phyloP scores from a whole-genome alignment of 148 eudicot species.

The Spergularia bocconei region DNA sequence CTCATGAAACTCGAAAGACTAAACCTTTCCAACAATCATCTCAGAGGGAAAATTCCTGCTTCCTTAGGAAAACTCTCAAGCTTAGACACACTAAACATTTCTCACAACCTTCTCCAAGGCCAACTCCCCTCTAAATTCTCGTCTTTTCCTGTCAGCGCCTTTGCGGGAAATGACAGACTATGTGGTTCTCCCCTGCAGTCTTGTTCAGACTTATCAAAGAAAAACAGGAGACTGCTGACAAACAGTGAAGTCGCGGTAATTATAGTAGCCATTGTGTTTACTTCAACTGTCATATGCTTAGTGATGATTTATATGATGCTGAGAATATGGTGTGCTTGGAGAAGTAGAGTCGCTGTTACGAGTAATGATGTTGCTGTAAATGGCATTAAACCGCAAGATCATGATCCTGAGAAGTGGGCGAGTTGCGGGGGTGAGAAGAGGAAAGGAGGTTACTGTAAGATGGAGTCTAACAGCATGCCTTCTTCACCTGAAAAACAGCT shows the following conservation, averaged over 20 bases:
- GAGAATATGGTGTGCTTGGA: constrained; percentile 89
- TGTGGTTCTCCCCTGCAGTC: constrained; percentile 67
- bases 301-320: constrained; percentile 66
- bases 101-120: constrained; percentile 68
- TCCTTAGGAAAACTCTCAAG: constrained; percentile 70
- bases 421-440: constrained; percentile 38
- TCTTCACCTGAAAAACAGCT: constrained; percentile 39
- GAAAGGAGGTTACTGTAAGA: constrained; percentile 48
- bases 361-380: constrained; percentile 40
- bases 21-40: constrained; percentile 65
- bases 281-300: constrained; percentile 66
- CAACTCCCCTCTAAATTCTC: constrained; percentile 61
- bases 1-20: constrained; percentile 76
- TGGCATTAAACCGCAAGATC: constrained; percentile 40
- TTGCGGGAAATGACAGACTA: constrained; percentile 47
- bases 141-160: constrained; percentile 54
- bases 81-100: constrained; percentile 64
- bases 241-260: constrained; percentile 54
- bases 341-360: constrained; percentile 47
- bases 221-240: constrained; percentile 38
- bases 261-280: constrained; percentile 69
- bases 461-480: constrained; percentile 33
- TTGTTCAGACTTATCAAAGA: constrained; percentile 33
- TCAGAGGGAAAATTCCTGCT: constrained; percentile 54
- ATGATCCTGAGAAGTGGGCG: constrained; percentile 55